Base-by-base conservation (phyloP, 768 basidiomycete genomes). In the Rhizopogon salebrosus region DNA sequence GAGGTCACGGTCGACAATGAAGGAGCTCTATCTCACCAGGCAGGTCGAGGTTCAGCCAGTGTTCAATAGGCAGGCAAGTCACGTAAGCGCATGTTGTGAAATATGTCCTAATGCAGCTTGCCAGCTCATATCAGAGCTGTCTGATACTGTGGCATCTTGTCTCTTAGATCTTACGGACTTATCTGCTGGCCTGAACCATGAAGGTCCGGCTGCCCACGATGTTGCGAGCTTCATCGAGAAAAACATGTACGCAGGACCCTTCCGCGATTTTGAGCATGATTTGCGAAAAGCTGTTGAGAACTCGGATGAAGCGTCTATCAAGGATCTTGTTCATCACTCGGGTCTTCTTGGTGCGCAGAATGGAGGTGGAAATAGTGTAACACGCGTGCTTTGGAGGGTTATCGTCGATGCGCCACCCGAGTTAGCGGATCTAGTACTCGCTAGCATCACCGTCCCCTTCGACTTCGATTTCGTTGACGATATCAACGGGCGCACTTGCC, bases 1-100 rank as follows among this genome's bases (percentile, higher is more conserved):
- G 71, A 82, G 92, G 42, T 93, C 93, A 35, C 97, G 86, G 39
- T 93, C 91, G 1, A 84, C 87, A 20, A 98, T 91, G n/a, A 98
- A 94, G 65, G 97, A 99, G 64, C 78, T 98, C 4, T 98, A 98
- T 70, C 82, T 99, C 18, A 83, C 91, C 41, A 84, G 97, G 27
- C 97, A 98, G 66, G 95, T 99, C 2, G 97, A 99, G 59, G 90
- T 98, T n/a, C 97, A 98, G 62, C 97, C 95, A 1, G 93, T 95
- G 39, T 98, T 98, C 72, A 95, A 98, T 64, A 77, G 95, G 71
- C 92, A 95, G 75, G 91, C 89, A 52, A 50, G 79, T 65, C n/a
- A 31, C 46, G 24, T 23, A 51, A 48, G 46, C 45, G 13, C 48
- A 37, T 31, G 34, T 16, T 22, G 39, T 38, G 18, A 49, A 31